Evolutionary conservation across 2,329 filamentous ascomycete genomes (phyloP).

Genomic region (Apiospora aurea): DNA sequence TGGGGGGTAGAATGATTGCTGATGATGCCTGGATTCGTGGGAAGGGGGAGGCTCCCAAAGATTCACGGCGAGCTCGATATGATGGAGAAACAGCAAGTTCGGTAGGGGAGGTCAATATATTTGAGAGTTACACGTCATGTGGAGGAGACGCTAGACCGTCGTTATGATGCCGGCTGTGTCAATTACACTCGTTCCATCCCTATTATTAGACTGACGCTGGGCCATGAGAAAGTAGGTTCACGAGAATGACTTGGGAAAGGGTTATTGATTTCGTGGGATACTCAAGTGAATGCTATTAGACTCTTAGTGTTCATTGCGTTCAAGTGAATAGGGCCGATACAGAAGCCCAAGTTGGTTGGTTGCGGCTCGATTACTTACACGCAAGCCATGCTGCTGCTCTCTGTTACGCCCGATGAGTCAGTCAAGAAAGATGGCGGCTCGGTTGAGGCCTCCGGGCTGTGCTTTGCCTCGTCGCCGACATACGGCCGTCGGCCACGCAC

Average conservation of each 20-base stretch:
- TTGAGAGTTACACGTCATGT: not conserved
- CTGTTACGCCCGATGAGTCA: not conserved
- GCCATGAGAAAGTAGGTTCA: not conserved
- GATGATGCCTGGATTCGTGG: not conserved
- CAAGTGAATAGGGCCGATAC: not conserved
- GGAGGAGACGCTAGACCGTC: not conserved
- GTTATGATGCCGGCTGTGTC: not conserved
- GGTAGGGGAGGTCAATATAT: not conserved
- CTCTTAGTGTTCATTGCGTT: too few relatives aligned
- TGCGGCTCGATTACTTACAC: not conserved
- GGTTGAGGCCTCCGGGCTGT: slow-evolving; percentile 10
- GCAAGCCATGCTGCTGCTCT: not conserved
- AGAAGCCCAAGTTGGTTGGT: not conserved
- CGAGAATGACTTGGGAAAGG: not conserved
- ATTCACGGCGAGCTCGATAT: not conserved
- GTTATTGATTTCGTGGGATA: not conserved
- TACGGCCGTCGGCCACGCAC: not conserved
- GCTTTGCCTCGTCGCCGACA: not conserved
- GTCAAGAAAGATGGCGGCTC: not conserved
- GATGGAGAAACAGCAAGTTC: not conserved
- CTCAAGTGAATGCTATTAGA: not conserved
- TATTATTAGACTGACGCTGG: not conserved
- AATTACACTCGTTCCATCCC: not conserved
- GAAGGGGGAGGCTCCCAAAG: not conserved
- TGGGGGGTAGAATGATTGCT: too few relatives aligned